These are phyloP conservation scores for Xylaria sp. DNA, from an alignment of 2,329 filamentous ascomycete genomes.

Conservation along the genomic window DNA sequence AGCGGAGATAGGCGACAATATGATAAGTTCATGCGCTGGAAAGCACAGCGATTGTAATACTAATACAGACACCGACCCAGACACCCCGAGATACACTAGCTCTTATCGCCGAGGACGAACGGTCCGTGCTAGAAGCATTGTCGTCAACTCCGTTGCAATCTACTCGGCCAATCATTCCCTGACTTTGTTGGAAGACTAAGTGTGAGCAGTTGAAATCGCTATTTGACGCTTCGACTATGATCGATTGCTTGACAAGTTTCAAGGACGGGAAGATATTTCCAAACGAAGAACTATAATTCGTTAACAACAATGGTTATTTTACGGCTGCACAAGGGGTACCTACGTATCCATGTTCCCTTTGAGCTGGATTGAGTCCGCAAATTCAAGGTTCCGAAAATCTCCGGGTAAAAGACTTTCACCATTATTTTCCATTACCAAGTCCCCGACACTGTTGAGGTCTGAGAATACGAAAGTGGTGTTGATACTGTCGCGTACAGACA, in stretches of 20 bases:
- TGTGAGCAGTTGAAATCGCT: conserved; percentile 8
- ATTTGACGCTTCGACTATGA: conserved; percentile 8
- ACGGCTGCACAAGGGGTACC: not conserved
- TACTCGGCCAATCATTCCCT: not conserved
- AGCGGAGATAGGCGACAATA: too few relatives aligned
- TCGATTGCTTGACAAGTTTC: conserved; percentile 1
- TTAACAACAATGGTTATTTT: not conserved
- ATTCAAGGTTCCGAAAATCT: conserved; percentile 4
- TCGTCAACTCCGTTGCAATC: not conserved
- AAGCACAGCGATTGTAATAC: not conserved
- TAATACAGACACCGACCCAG: not conserved
- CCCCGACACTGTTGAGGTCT: not conserved
- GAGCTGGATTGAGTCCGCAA: not conserved
- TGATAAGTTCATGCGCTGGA: not conserved
- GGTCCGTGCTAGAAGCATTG: not conserved
- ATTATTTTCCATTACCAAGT: conserved; percentile 1
- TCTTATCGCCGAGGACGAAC: not conserved
- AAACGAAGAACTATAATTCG: not conserved
- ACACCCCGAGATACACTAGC: not conserved
- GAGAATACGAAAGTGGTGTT: not conserved
- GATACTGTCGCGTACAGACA: not conserved
- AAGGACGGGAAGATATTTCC: conserved; percentile 9
- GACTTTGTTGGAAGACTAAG: conserved; percentile 6
- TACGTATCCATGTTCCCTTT: conserved; percentile 1
- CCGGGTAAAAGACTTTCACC: conserved; percentile 2